These are phyloP conservation scores for Claviceps sp. DNA, from an alignment of 2,329 filamentous ascomycete species.

Conservation along the genomic window DNA sequence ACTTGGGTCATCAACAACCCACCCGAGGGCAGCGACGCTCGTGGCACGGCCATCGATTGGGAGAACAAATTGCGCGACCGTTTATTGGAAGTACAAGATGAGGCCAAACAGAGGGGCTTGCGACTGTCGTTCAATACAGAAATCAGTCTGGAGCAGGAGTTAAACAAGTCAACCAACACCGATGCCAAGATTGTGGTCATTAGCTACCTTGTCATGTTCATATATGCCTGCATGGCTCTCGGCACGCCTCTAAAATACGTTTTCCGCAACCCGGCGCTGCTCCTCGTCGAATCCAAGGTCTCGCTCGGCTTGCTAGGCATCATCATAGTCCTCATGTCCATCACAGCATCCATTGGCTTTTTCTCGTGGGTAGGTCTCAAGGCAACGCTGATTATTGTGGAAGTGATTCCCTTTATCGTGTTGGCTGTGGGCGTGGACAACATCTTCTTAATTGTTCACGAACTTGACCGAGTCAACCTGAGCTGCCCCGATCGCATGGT, in stretches of 20 bases:
- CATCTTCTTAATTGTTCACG: slow-evolving; percentile 96
- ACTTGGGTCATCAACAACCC: slow-evolving; percentile 94
- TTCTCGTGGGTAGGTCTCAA: slow-evolving; percentile 89
- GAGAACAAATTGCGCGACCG: slow-evolving; percentile 65
- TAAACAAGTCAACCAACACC: slow-evolving; percentile 97
- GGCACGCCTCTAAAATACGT: slow-evolving; percentile 74
- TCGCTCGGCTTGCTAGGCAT: slow-evolving; percentile 91
- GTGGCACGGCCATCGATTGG: slow-evolving; percentile 75
- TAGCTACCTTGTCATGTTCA: slow-evolving; percentile 97
- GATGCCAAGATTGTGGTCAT: slow-evolving; percentile 94
- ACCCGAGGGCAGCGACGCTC: slow-evolving; percentile 55
- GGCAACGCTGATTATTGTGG: slow-evolving; percentile 92
- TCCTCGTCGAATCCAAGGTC: slow-evolving; percentile 92
- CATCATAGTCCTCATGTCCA: slow-evolving; percentile 92
- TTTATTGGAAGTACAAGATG: slow-evolving; percentile 63
- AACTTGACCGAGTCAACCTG: slow-evolving; percentile 89
- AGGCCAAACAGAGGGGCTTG: slow-evolving; percentile 66
- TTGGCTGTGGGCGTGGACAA: slow-evolving; percentile 96
- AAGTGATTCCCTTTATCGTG: slow-evolving; percentile 96
- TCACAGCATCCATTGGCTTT: slow-evolving; percentile 84
- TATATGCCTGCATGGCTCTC: slow-evolving; percentile 86
- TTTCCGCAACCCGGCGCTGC: slow-evolving; percentile 66
- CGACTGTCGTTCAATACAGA: slow-evolving; percentile 91
- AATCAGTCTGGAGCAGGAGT: slow-evolving; percentile 83
- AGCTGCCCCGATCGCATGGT: slow-evolving; percentile 83